A percentile compares a stretch with the other conserved stretches of the same genome.
phyloP scores from a whole-genome alignment of 495 filamentous ascomycete genomes.

The Hyaloscypha variabilis region DNA sequence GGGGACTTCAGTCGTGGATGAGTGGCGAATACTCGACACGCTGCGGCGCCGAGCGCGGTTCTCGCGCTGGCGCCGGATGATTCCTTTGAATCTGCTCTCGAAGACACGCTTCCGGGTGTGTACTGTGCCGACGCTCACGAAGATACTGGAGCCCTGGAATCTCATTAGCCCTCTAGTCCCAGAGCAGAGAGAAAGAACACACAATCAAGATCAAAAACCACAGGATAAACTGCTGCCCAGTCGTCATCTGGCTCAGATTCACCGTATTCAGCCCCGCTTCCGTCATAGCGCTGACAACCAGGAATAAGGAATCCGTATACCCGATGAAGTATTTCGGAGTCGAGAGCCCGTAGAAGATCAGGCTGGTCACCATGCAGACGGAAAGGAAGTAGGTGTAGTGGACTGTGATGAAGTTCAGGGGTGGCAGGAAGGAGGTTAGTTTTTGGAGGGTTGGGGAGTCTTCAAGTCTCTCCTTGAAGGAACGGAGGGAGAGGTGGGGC shows the following conservation, averaged over 20 bases:
- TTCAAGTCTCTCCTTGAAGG: not conserved
- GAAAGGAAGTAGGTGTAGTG: constrained; percentile 79
- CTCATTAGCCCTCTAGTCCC: too few species aligned
- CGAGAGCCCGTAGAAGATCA: constrained; percentile 75
- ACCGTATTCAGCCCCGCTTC: constrained; percentile 72
- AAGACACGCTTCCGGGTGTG: constrained; percentile 71
- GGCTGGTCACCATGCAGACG: constrained; percentile 62
- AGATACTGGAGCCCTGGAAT: constrained; percentile 53
- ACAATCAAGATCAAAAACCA: constrained; percentile 72
- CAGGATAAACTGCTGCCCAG: constrained; percentile 76
- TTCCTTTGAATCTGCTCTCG: constrained; percentile 62
- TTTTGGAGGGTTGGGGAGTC: not conserved
- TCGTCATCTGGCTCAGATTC: constrained; percentile 68
- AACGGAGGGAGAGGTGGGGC: not conserved
- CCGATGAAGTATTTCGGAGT: constrained; percentile 61
- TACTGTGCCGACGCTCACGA: constrained; percentile 64
- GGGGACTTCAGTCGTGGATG: not conserved
- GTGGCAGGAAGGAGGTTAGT: constrained; percentile 40
- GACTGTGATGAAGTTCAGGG: constrained; percentile 76
- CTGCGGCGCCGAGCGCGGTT: constrained; percentile 20
- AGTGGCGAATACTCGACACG: not conserved
- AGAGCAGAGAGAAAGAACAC: too few species aligned
- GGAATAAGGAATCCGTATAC: constrained; percentile 77
- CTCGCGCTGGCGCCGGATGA: constrained; percentile 53
- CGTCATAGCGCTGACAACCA: constrained; percentile 77